phyloP scores from a whole-genome alignment of 2,329 filamentous ascomycete species.

The Curvularia spicifera region DNA sequence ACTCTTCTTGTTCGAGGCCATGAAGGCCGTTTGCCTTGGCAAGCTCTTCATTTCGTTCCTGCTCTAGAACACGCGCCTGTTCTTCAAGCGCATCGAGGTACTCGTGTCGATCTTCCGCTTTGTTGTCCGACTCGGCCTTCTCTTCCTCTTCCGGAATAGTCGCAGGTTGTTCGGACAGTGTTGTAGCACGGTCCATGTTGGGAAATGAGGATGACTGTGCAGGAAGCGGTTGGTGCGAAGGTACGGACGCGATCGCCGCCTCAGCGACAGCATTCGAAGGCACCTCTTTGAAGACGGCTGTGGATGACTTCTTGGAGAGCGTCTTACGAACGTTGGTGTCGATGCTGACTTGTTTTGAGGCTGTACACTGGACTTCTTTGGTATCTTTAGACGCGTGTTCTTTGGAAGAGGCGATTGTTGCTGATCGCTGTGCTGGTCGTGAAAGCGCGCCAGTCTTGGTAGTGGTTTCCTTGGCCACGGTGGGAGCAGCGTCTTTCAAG shows the following conservation, averaged over 20 bases:
- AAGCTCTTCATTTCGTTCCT: conserved; percentile 47
- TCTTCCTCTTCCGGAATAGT: conserved; percentile 26
- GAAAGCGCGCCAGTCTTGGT: conserved; percentile 57
- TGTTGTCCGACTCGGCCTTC: conserved; percentile 24
- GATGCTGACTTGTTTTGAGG: conserved; percentile 32
- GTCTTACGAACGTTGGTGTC: conserved; percentile 54
- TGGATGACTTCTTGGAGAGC: conserved; percentile 58
- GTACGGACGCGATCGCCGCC: conserved; percentile 21
- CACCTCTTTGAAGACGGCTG: conserved; percentile 62
- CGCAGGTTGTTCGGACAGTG: conserved; percentile 23
- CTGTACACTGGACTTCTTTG: conserved; percentile 26
- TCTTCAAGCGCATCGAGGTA: conserved; percentile 50
- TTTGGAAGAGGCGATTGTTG: conserved; percentile 41
- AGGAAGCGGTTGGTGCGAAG: conserved; percentile 32
- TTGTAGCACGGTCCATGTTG: conserved; percentile 30
- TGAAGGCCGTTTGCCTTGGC: conserved; percentile 32
- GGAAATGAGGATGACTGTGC: conserved; percentile 34
- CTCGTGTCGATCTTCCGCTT: conserved; percentile 40
- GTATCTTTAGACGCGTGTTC: conserved; percentile 23
- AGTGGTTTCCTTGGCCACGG: conserved; percentile 45
- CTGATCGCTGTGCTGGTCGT: conserved; percentile 68
- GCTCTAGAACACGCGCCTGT: conserved; percentile 45
- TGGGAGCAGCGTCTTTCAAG: conserved; percentile 41
- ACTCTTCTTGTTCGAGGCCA: conserved; percentile 67
- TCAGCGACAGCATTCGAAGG: conserved; percentile 29